phyloP scores from a whole-genome alignment of 257 asterid species.

The Mitragyna speciosa region DNA sequence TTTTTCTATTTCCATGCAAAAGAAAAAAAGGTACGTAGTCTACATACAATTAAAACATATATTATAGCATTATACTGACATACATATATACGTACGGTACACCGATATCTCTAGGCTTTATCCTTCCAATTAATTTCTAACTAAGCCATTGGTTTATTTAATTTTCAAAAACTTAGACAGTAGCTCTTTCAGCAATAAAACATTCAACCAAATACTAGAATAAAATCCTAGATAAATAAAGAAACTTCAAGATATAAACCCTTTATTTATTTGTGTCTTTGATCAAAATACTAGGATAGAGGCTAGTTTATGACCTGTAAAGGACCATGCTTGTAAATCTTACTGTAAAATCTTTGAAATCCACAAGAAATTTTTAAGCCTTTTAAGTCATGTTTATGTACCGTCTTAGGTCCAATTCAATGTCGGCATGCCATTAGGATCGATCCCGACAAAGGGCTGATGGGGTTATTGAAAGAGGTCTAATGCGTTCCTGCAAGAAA shows the following conservation, averaged over 20 bases:
- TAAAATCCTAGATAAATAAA: neutral
- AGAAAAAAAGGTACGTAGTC: neutral
- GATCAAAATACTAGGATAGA: too few species aligned
- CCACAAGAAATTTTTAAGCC: neutral
- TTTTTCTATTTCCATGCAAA: conserved; percentile 28
- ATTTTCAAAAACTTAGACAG: neutral
- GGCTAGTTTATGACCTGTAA: neutral
- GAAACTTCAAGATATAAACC: neutral
- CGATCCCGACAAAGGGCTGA: neutral
- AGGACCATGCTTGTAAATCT: neutral
- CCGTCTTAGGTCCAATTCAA: neutral
- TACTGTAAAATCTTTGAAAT: neutral
- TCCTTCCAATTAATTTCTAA: neutral
- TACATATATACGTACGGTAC: neutral
- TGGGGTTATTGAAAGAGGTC: neutral
- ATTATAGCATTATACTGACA: neutral
- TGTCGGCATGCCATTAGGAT: neutral
- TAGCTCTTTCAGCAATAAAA: neutral
- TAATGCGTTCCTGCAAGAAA: conserved; percentile 3
- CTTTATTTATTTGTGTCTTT: neutral
- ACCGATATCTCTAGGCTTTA: neutral
- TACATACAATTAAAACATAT: neutral
- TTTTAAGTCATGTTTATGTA: neutral
- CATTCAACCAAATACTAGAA: neutral
- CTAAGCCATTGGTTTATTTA: neutral